Evolutionary conservation across 768 basidiomycete species (phyloP).

Genomic region (Leccinum arenicola): DNA sequence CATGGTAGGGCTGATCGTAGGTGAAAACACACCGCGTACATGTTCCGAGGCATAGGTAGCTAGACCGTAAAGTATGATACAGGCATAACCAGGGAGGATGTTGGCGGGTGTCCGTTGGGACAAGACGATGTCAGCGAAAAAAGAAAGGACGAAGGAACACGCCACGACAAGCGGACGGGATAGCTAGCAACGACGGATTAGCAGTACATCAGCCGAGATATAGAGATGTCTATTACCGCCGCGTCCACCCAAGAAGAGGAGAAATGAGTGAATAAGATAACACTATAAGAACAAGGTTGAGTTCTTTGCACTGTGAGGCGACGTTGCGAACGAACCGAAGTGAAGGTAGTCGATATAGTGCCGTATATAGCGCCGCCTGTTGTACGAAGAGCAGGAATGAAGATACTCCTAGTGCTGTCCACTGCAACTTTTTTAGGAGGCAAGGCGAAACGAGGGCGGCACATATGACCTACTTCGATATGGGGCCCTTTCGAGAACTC

Average conservation of each 20-base stretch:
- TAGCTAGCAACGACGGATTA: constrained; percentile 35
- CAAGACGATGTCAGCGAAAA: constrained; percentile 52
- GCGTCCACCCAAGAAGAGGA: constrained; percentile 64
- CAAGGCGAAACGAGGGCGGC: background rate
- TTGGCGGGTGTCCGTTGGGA: constrained; percentile 37
- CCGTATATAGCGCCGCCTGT: constrained; percentile 63
- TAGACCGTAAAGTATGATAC: constrained; percentile 56
- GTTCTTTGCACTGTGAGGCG: background rate
- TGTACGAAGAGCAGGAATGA: constrained; percentile 68
- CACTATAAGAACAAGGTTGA: constrained; percentile 39
- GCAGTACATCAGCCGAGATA: constrained; percentile 37
- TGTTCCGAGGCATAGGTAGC: constrained; percentile 63
- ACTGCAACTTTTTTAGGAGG: constrained; percentile 40
- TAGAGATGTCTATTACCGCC: constrained; percentile 40
- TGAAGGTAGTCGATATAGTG: constrained; percentile 65
- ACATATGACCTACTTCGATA: constrained; percentile 52
- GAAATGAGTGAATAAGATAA: constrained; percentile 68
- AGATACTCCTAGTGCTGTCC: constrained; percentile 66
- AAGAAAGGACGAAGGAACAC: constrained; percentile 50
- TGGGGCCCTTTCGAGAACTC: constrained; percentile 50
- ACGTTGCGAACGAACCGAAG: constrained; percentile 49
- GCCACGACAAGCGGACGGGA: constrained; percentile 47
- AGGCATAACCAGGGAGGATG: constrained; percentile 63
- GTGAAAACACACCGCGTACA: constrained; percentile 54
- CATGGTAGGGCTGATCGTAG: constrained; percentile 55